Evolutionary conservation across 345 rosid species (phyloP), one percentile per base, ranked within the genome.

Genomic region (Hibiscus tridactylites): DNA sequence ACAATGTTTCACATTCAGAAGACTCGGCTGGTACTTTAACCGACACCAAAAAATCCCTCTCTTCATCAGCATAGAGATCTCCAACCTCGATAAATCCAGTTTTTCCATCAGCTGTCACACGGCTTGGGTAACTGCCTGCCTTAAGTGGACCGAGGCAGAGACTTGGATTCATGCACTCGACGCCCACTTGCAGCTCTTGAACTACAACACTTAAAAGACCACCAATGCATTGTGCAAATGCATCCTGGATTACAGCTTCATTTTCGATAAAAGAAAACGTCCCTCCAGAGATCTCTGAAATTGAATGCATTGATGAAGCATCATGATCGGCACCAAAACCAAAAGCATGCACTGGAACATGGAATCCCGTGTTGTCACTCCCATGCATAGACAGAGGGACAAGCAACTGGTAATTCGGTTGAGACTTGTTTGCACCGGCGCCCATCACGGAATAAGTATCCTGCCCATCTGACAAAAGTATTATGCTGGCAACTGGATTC

Each of bases 181-280:
- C 74, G 62, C 71, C 85, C 66, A 96, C 87, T 57, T 87, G 90
- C 70, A 96, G 77, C 74, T 91, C 97, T 78, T 92, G 98, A 63
- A 84, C 96, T 28, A 92, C 97, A 65, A 96, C 98, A 69, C 99
- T 96, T 76, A 96, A 68, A 67, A 96, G 89, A 17, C 99, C 99
- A 24, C 99, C 99, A 53, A 96, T 92, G 82, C 99, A 96, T 77
- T 96, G 99, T 15, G 99, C 99, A 81, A 92, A 94, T 68, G 99
- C 98, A 75, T 96, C 98, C 75, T 96, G 99, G 62, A 96, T 89
- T 73, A 85, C 89, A 65, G 92, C 83, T 76, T 90, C 99, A 0
- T 88, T 88, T 84, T 92, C 99, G 5, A 92, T 92, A 74, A 96
- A 92, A 46, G 98, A 92, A 82, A 96, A 96, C 0, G 98, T 96